A percentile compares a stretch with the other conserved stretches of the same genome.
These are phyloP conservation scores for Kodamaea ohmeri DNA, from an alignment of 1,139 yeast species.

Conservation along the genomic window DNA sequence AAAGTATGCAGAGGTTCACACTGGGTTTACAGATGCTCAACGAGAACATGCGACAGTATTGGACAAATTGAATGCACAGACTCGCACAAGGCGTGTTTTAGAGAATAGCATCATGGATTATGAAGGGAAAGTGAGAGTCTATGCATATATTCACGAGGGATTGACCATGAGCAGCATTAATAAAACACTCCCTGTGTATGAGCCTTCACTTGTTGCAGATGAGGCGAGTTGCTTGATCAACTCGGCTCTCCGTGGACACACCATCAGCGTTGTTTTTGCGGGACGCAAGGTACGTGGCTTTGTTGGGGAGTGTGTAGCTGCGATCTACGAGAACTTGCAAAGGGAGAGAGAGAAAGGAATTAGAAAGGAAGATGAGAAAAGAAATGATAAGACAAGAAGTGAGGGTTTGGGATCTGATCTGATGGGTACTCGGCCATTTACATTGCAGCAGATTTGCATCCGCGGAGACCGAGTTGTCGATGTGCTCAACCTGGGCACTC, in stretches of 20 bases:
- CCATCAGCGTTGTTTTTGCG: conserved; percentile 21
- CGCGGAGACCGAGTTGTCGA: conserved; percentile 5
- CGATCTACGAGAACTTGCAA: conserved; percentile 8
- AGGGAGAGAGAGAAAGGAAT: conserved; percentile 8
- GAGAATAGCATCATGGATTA: conserved; percentile 55
- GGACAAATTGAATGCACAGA: conserved; percentile 22
- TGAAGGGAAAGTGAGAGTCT: conserved; percentile 37
- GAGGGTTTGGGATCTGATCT: too few species aligned
- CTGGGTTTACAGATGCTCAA: conserved; percentile 8
- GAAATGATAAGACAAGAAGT: not conserved
- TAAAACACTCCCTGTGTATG: conserved; percentile 19
- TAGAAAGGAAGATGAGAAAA: conserved; percentile 5
- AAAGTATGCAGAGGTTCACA: not conserved
- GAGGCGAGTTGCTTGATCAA: conserved; percentile 23
- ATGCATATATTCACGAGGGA: conserved; percentile 14
- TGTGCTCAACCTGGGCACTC: conserved; percentile 6
- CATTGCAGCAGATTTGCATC: conserved; percentile 12
- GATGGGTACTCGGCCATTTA: conserved; percentile 15
- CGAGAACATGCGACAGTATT: conserved; percentile 10
- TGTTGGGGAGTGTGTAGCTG: not conserved
- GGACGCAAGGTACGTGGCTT: conserved; percentile 10
- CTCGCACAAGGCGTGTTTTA: conserved; percentile 36
- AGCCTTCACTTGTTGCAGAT: conserved; percentile 16
- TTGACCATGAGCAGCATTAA: conserved; percentile 15
- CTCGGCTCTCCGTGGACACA: conserved; percentile 17